Conservation (phyloP, 257 asterid genomes). For the Apocynum venetum region DNA sequence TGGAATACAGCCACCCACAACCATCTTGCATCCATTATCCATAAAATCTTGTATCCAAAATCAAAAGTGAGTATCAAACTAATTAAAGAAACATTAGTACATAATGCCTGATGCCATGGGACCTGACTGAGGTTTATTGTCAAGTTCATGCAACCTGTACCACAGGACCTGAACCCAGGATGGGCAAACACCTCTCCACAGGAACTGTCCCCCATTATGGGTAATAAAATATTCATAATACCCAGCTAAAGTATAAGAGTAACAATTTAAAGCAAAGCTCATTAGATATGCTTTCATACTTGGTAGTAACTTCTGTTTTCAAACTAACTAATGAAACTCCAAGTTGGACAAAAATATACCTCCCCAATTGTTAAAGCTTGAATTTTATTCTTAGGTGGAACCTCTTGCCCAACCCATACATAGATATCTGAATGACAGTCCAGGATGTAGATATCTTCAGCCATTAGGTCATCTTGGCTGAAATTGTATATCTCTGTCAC, state of each 20-base stretch:
- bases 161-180: not conserved
- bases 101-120: not conserved
- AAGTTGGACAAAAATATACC: conserved; percentile 37
- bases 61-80: not conserved
- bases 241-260: not conserved
- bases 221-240: no score
- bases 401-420: conserved; percentile 92
- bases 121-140: not conserved
- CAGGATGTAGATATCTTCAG: conserved; percentile 87
- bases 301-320: not conserved
- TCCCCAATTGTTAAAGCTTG: conserved; percentile 74
- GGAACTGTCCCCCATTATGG: not conserved
- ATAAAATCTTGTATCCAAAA: not conserved
- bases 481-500: conserved; percentile 87
- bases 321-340: not conserved
- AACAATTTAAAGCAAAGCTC: not conserved
- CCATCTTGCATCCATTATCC: not conserved
- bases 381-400: conserved; percentile 59
- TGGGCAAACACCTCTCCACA: not conserved
- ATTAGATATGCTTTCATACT: not conserved
- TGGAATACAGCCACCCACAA: not conserved
- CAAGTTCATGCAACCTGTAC: not conserved
- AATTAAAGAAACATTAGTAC: not conserved
- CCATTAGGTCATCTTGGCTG: conserved; percentile 92
- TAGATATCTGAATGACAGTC: conserved; percentile 85